Evolutionary conservation across 345 rosid species (phyloP).

Genomic region (Gossypium herbaceum): DNA sequence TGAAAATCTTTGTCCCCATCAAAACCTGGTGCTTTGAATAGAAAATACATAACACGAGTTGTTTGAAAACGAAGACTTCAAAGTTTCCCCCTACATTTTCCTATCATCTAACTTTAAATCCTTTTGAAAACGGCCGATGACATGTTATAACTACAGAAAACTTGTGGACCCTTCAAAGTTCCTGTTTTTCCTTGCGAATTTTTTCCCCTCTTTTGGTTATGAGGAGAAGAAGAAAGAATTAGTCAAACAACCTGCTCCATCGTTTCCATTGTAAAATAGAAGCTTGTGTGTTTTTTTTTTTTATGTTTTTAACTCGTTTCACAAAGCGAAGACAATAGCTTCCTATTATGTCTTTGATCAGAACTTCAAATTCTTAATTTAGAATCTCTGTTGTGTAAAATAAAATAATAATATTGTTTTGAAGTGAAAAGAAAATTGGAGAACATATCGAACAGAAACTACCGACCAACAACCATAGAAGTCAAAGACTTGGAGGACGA

Average conservation of each 20-base stretch:
- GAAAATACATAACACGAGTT: slow-evolving; percentile 1
- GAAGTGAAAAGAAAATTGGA: not conserved
- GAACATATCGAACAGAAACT: not conserved
- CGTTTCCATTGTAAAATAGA: not conserved
- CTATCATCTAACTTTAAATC: not conserved
- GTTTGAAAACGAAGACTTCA: not conserved
- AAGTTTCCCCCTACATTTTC: not conserved
- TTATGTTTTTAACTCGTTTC: not conserved
- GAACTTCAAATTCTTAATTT: too few species aligned
- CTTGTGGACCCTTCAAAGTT: not conserved
- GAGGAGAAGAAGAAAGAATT: not conserved
- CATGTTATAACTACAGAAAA: not conserved
- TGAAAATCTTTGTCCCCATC: slow-evolving; percentile 1
- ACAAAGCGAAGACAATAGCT: not conserved
- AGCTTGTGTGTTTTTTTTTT: too few species aligned
- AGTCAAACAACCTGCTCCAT: not conserved
- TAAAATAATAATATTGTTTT: not conserved
- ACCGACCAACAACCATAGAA: not conserved
- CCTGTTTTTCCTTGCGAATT: too few species aligned
- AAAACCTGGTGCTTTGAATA: not conserved
- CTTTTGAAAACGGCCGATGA: not conserved
- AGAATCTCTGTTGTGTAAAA: too few species aligned
- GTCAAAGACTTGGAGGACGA: not conserved
- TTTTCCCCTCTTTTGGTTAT: too few species aligned
- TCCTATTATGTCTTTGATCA: not conserved